Evolutionary conservation across 1,284 basidiomycete species (phyloP).

Genomic region (Porphyrellus sp.): DNA sequence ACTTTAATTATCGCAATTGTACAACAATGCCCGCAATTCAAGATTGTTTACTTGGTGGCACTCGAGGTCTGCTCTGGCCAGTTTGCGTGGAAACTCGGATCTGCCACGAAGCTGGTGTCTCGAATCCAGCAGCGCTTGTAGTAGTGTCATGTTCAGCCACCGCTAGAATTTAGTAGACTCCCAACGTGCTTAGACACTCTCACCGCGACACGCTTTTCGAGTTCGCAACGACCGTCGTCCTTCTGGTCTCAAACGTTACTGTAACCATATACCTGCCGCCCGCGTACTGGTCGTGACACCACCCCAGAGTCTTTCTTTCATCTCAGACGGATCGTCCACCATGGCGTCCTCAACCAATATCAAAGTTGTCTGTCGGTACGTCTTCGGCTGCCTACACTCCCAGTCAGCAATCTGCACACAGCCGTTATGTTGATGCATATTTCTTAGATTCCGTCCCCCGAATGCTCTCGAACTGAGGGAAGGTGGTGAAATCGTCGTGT

Average conservation of each 20-base stretch:
- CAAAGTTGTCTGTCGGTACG: slow-evolving; percentile 93
- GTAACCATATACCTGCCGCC: slow-evolving; percentile 24
- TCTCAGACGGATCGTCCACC: slow-evolving; percentile 30
- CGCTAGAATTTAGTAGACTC: slow-evolving; percentile 23
- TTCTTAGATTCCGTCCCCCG: slow-evolving; percentile 85
- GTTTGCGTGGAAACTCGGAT: slow-evolving; percentile 8
- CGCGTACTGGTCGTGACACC: slow-evolving; percentile 13
- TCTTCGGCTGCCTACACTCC: slow-evolving; percentile 11
- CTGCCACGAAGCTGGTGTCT: slow-evolving; percentile 3
- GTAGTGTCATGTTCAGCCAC: slow-evolving; percentile 31
- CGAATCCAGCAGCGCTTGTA: neutral
- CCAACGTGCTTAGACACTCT: slow-evolving; percentile 27
- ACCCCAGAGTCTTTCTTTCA: slow-evolving; percentile 14
- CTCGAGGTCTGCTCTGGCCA: neutral
- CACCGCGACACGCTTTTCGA: slow-evolving; percentile 14
- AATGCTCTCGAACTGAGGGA: slow-evolving; percentile 91
- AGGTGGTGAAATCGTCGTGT: slow-evolving; percentile 87
- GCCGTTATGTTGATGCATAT: slow-evolving; percentile 8
- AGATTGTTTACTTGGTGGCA: neutral
- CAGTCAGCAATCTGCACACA: neutral
- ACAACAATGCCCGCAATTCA: slow-evolving; percentile 22
- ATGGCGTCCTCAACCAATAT: slow-evolving; percentile 82
- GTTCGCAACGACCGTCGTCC: slow-evolving; percentile 13
- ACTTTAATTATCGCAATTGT: slow-evolving; percentile 21
- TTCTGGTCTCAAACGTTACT: slow-evolving; percentile 4